Base-by-base conservation (phyloP, 2,329 filamentous ascomycete species). In the Aureobasidium uvarum region DNA sequence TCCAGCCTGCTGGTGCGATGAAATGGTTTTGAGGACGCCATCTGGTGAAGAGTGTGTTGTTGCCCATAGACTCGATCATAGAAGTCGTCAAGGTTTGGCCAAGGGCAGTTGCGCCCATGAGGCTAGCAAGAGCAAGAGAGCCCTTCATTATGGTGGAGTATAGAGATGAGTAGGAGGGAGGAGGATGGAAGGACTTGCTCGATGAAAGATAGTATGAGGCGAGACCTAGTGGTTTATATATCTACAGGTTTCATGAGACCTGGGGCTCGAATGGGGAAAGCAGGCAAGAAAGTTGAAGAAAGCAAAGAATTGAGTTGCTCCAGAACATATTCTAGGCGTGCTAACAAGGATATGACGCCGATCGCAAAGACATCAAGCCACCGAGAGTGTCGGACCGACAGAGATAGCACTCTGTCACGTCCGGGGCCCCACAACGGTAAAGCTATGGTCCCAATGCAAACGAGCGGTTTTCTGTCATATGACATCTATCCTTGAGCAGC, bases 41-140 rank as follows among this genome's bases (percentile, higher is more conserved):
- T 71, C 79, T 74, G 1, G 75, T 79, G 71, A 82, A 82, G 28
- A 82, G 73, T n/a, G 75, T 76, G 70, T 81, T 82, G 72, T 81
- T 82, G 31, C 78, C 77, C 69, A 78, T 70, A 16, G 69, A 56
- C 23, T 69, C 68, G 64, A 76, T 70, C 51, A 72, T 68, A n/a
- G 70, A 70, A 16, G 74, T 68, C 31, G 74, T 75, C 46, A 77
- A 68, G 23, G 64, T 36, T 36, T 63, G 58, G 14, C 45, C 60
- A 6, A 58, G 58, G 39, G 58, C 65, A 48, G 46, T 46, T 10
- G 51, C 50, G 33, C 58, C 38, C 65, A 66, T 63, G 6, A 54
- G 38, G 54, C 41, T 51, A 23, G 43, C 25, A 13, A 65, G 52
- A 50, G 63, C 45, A 20, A 65, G 28, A 39, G 63, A 58, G 23